Base-by-base conservation (phyloP, 257 asterid species). In the Solanum peruvianum region DNA sequence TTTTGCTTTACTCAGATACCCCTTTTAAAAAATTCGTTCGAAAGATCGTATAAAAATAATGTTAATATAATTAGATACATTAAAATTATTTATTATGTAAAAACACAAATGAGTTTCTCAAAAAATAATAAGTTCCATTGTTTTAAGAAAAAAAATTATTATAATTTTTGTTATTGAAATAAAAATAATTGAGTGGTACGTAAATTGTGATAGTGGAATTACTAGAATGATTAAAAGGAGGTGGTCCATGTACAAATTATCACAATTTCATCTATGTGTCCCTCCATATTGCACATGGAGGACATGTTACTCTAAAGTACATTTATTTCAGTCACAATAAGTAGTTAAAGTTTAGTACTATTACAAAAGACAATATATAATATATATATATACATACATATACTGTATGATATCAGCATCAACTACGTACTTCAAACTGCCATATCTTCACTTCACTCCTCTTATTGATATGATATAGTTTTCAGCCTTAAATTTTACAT, bases 281-380 rank as follows among this genome's bases (percentile, higher is more conserved):
- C 37, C 18, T 25, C 11, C 16, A 33, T 77, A 87, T 56, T 9
- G 95, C 96, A 95, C 97, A 96, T 95, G 98, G 90, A 89, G 87
- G 90, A 97, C 97, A 96, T 93, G 98, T 94, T 94, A 92, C 98
- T 91, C 94, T 91, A 52, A 37, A 80, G 64, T 77, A 44, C 85
- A 84, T 80, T 21, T 16, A 25, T 16, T 9, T 35, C 23, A 29
- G n/a, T 56, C 45, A 33, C 67, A 56, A 72, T 11, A 27, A 11
- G 18, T 85, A 29, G 10, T 67, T 58, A 60, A 60, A 60, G 0
- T 60, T 60, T 14, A 29, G 25, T 56, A 56, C n/a, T 0, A 85
- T 47, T 35, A 67, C 9, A 64, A 62, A 70, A 31, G 44, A 86
- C 88, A 69, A 78, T 31, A 67, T 25, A 67, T 27, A 47, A 47